These are phyloP conservation scores for Hibiscus mutabilis DNA, from an alignment of 345 rosid genomes.

Conservation along the genomic window DNA sequence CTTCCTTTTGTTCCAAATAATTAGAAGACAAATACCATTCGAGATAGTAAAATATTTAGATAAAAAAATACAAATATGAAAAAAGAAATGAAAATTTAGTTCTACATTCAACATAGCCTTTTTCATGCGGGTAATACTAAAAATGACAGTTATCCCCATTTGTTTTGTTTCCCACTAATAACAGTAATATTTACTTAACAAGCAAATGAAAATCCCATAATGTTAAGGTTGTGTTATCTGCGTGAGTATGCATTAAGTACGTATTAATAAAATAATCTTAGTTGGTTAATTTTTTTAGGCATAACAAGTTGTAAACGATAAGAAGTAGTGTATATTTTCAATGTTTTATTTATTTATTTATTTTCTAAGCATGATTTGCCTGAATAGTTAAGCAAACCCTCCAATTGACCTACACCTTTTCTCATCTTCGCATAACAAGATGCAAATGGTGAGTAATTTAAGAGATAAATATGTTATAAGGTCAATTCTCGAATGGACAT, in stretches of 20 bases:
- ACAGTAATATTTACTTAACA: no score
- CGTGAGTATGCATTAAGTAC: not conserved
- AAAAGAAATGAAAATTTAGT: not conserved
- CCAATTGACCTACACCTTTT: not conserved
- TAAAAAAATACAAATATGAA: not conserved
- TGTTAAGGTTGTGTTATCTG: not conserved
- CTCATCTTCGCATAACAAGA: not conserved
- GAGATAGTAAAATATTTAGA: not conserved
- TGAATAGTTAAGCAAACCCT: not conserved
- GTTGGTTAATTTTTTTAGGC: not conserved
- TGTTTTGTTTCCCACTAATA: not conserved
- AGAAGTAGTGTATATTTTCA: no score
- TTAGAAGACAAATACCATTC: no score
- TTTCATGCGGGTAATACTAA: conserved; percentile 2
- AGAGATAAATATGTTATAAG: not conserved
- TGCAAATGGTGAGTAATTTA: not conserved
- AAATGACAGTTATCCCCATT: conserved; percentile 1
- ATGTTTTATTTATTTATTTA: no score
- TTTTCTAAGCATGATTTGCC: not conserved
- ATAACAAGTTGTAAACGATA: no score
- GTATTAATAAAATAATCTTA: not conserved
- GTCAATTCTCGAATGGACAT: not conserved
- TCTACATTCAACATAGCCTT: not conserved
- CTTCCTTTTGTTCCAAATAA: no score
- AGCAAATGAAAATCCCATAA: not conserved